A percentile compares a stretch with the other conserved stretches of the same genome.
phyloP scores from a whole-genome alignment of 176 grass and related monocot genomes.

The Carex parvula region DNA sequence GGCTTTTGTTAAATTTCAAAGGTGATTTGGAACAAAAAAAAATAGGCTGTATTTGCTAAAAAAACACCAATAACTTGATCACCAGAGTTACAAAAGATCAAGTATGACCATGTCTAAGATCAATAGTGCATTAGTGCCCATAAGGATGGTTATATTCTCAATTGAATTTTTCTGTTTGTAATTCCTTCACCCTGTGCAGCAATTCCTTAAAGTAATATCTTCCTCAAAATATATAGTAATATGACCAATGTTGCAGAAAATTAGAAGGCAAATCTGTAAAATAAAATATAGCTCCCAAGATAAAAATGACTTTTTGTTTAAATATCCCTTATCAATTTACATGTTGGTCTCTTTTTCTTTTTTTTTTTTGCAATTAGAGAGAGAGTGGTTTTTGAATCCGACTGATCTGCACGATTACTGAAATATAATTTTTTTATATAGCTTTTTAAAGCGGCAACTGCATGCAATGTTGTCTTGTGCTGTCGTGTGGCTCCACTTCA shows the following conservation, averaged over 20 bases:
- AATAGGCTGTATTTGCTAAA: not conserved
- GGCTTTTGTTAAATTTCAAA: not conserved
- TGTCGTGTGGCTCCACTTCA: constrained; percentile 83
- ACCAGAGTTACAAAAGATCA: constrained; percentile 1
- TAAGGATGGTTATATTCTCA: not conserved
- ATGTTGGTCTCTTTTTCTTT: constrained; percentile 16
- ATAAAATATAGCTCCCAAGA: not conserved
- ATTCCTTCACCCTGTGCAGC: not conserved
- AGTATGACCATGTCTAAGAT: not conserved
- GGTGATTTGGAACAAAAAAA: not conserved
- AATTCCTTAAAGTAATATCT: not conserved
- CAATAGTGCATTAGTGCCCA: not conserved
- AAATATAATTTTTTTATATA: constrained; percentile 24
- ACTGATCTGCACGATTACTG: not conserved
- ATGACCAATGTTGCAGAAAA: not conserved
- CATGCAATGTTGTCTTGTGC: constrained; percentile 74
- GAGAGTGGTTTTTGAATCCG: not conserved
- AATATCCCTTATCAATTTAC: not conserved
- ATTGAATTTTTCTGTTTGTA: not conserved
- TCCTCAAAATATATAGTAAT: not conserved
- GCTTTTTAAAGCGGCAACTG: constrained; percentile 67
- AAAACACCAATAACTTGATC: not conserved
- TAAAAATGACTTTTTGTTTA: not conserved
- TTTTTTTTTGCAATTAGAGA: not conserved
- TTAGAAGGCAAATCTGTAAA: not conserved